Base-by-base conservation (phyloP, 1,139 yeast species). In the Debaryomyces sp. region DNA sequence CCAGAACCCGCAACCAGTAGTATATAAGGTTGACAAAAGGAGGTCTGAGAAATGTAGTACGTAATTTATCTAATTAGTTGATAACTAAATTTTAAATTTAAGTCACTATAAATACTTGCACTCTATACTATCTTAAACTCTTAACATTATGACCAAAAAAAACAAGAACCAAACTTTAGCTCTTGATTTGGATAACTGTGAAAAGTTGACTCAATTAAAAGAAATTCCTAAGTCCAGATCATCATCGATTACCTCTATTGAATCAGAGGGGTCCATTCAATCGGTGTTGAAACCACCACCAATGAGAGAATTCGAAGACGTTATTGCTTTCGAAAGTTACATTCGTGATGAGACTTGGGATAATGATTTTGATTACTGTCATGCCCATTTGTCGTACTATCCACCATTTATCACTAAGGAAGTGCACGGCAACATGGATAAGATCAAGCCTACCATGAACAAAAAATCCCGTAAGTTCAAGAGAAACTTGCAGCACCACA, bases 311-410 rank as follows among this genome's bases (percentile, higher is more conserved):
- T 87, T 87, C 66, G 92, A 87, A 45, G 87, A 82, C 52, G 69
- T 87, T 57, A 75, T 73, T 15, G 75, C 81, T 18, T 86, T 87
- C 61, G 89, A 85, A 63, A 76, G 77, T 43, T 87, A 74, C 64
- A 73, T 87, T 51, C 77, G 84, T 60, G 89, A 85, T 60, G 91
- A 85, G 62, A 82, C 88, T 10, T 85, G 89, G 81, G 92, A 86
- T 64, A 84, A 86, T 51, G 91, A 85, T 51, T 84, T 79, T 61
- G 88, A 83, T 61, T 80, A 82, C 60, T 73, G 84, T 58, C 88
- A 85, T 63, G 89, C 89, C 44, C 84, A 80, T 56, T 72, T 85
- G 54, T 74, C 74, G 45, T 87, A 87, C 66, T 77, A 81, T 59
- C 94, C 94, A 24, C 92, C 92, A 44, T 87, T 87, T 61, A 81